Evolutionary conservation across 306 rosid genomes (phyloP).

Genomic region (Mimosa pudica): DNA sequence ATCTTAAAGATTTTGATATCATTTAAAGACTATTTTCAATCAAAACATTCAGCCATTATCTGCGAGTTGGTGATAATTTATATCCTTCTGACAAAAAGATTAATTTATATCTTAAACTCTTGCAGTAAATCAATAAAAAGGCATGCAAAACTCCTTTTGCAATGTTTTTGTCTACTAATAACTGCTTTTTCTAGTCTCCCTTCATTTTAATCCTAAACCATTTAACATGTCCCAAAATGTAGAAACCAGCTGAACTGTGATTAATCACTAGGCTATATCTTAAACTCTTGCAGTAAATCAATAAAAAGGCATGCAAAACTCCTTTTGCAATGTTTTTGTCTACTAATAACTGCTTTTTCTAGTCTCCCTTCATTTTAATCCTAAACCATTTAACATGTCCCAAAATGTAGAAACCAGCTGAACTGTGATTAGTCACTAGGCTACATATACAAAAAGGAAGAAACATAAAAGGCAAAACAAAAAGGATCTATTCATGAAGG

Average conservation of each 20-base stretch:
- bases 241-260: conserved; percentile 7
- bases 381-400: conserved; percentile 20
- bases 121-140: neutral
- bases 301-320: neutral
- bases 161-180: conserved; percentile 29
- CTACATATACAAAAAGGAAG: conserved; percentile 8
- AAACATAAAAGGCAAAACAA: conserved; percentile 18
- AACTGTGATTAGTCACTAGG: neutral
- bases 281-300: neutral
- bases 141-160: neutral
- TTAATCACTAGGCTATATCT: too few relatives aligned
- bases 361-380: neutral
- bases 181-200: conserved; percentile 22
- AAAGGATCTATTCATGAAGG: conserved; percentile 20
- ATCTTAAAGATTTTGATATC: neutral
- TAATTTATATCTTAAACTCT: neutral
- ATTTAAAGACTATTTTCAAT: neutral
- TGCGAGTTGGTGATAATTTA: too few relatives aligned
- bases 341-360: conserved; percentile 27
- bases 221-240: conserved; percentile 6
- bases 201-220: conserved; percentile 4
- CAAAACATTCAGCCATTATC: neutral
- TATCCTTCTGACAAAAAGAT: too few relatives aligned
- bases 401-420: conserved; percentile 13
- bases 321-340: conserved; percentile 7